phyloP scores from a whole-genome alignment of 805 yeast genomes.

The Candida takata region DNA sequence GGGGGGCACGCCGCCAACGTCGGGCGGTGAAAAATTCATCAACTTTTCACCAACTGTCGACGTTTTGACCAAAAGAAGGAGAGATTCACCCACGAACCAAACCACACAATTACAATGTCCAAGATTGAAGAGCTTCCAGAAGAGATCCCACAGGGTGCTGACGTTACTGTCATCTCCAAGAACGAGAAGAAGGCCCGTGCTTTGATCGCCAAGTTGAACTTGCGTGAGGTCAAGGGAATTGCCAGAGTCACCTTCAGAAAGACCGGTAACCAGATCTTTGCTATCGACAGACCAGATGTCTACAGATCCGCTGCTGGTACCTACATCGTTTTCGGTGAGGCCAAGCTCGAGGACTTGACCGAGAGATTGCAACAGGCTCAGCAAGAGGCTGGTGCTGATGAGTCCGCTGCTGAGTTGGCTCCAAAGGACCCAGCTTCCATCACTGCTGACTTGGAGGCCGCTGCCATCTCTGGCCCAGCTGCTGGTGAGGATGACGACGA shows the following conservation, averaged over 20 bases:
- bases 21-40: slow-evolving; percentile 6
- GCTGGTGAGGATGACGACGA: slow-evolving; percentile 60
- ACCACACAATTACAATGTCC: slow-evolving; percentile 6
- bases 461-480: slow-evolving; percentile 43
- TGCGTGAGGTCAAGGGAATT: slow-evolving; percentile 87
- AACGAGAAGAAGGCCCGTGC: slow-evolving; percentile 96
- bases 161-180: slow-evolving; percentile 73
- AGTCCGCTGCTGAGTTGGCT: slow-evolving; percentile 49
- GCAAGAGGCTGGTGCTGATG: slow-evolving; percentile 31
- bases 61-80: not conserved
- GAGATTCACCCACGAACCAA: not conserved
- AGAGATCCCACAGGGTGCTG: slow-evolving; percentile 68
- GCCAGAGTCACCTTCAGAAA: slow-evolving; percentile 93
- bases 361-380: slow-evolving; percentile 82
- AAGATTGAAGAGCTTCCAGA: slow-evolving; percentile 20
- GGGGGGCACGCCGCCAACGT: not conserved
- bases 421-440: slow-evolving; percentile 71
- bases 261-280: slow-evolving; percentile 85
- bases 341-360: slow-evolving; percentile 90
- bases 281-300: slow-evolving; percentile 91
- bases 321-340: slow-evolving; percentile 96
- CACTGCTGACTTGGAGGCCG: slow-evolving; percentile 75
- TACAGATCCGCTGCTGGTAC: slow-evolving; percentile 90
- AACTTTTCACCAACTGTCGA: slow-evolving; percentile 3
- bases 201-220: slow-evolving; percentile 76